Percentiles rank a stretch among this genome's conserved stretches.
Conservation (phyloP, 768 basidiomycete species). For the Amanita muscaria region DNA sequence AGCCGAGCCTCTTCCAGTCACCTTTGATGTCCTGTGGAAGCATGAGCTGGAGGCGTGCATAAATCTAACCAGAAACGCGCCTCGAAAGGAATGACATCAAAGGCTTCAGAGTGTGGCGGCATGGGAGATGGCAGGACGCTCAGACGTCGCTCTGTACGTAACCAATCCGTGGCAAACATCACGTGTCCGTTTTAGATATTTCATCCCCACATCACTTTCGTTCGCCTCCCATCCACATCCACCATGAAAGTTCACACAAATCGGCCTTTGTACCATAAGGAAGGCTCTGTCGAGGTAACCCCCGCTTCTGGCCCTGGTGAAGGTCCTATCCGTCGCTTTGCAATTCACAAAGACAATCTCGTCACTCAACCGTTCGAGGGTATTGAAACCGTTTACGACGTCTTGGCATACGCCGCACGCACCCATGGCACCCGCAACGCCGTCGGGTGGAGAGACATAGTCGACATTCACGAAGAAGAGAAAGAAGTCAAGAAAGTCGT, state of each 20-base stretch:
- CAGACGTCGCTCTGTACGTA: too few species aligned
- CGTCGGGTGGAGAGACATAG: slow-evolving; percentile 70
- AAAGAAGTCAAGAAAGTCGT: slow-evolving; percentile 84
- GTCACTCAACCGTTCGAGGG: slow-evolving; percentile 63
- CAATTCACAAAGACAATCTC: slow-evolving; percentile 46
- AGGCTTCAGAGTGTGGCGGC: slow-evolving; percentile 51
- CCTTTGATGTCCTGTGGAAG: slow-evolving; percentile 68
- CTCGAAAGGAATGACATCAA: slow-evolving; percentile 84
- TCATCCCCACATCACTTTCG: too few species aligned
- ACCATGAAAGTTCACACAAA: slow-evolving; percentile 28
- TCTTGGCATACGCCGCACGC: slow-evolving; percentile 65
- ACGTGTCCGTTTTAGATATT: too few species aligned
- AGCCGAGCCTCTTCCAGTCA: slow-evolving; percentile 81
- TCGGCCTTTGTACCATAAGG: slow-evolving; percentile 38
- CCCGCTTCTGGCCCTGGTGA: slow-evolving; percentile 36
- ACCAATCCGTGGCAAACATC: too few species aligned
- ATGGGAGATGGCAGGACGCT: slow-evolving; percentile 3
- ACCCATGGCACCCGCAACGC: slow-evolving; percentile 70
- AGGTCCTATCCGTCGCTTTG: slow-evolving; percentile 47
- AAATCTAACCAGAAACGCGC: slow-evolving; percentile 29
- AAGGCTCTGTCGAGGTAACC: slow-evolving; percentile 56
- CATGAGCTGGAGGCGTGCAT: background rate
- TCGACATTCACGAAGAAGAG: slow-evolving; percentile 69
- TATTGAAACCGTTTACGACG: slow-evolving; percentile 73
- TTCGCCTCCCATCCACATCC: slow-evolving; percentile 18